phyloP scores from a whole-genome alignment of 108 stramenopile species.

The Schizochytrium sp. region DNA sequence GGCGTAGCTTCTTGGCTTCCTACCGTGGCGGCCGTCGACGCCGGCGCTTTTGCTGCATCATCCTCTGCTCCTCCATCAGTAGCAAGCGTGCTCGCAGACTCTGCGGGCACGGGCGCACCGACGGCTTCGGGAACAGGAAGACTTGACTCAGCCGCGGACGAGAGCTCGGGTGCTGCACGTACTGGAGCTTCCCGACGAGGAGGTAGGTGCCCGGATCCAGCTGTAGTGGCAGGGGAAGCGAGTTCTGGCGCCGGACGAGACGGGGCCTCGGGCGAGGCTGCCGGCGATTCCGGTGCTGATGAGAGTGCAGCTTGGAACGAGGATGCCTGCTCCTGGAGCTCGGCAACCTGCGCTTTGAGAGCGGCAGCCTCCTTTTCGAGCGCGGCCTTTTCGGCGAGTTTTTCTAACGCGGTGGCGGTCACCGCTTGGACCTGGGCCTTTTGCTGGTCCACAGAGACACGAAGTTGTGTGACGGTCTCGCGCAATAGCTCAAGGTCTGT shows the following conservation, averaged over 20 bases:
- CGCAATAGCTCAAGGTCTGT: background rate
- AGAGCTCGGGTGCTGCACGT: background rate
- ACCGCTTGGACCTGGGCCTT: background rate
- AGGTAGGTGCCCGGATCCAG: no score
- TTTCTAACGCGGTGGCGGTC: background rate
- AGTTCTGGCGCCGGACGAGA: no score
- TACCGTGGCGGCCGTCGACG: background rate
- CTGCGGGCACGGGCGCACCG: background rate
- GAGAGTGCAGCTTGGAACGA: no score
- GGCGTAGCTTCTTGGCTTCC: no score
- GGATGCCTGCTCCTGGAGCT: no score
- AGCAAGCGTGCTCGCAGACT: background rate
- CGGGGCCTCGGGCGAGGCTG: no score
- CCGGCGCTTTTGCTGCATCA: background rate
- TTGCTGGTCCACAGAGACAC: background rate
- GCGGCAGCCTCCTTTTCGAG: background rate
- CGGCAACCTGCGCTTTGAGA: background rate
- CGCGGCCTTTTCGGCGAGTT: background rate
- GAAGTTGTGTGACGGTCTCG: background rate
- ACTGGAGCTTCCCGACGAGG: background rate
- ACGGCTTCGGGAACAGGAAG: background rate
- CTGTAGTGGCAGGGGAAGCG: no score
- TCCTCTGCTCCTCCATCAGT: background rate
- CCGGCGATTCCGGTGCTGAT: no score
- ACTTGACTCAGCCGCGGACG: background rate